phyloP scores from a whole-genome alignment of 495 filamentous ascomycete genomes.

The Margaritispora aquatica region DNA sequence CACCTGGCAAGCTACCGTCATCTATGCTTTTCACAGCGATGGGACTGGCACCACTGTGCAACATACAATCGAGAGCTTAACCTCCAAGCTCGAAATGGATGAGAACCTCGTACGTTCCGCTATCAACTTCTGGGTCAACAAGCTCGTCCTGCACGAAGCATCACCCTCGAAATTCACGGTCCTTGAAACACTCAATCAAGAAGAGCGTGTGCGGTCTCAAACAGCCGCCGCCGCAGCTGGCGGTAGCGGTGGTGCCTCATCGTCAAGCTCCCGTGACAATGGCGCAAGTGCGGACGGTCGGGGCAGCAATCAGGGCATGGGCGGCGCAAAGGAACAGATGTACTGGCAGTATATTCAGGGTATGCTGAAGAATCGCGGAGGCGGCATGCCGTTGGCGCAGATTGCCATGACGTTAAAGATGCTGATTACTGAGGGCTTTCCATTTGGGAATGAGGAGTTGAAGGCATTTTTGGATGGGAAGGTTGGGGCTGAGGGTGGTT shows the following conservation, averaged over 20 bases:
- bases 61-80: slow-evolving; percentile 56
- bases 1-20: slow-evolving; percentile 85
- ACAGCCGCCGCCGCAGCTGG: slow-evolving; percentile 27
- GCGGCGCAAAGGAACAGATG: slow-evolving; percentile 70
- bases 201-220: slow-evolving; percentile 34
- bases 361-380: slow-evolving; percentile 88
- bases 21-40: slow-evolving; percentile 70
- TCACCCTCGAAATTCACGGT: slow-evolving; percentile 51
- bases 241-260: slow-evolving; percentile 32
- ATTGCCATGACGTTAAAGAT: slow-evolving; percentile 94
- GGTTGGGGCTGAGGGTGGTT: slow-evolving; percentile 59
- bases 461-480: slow-evolving; percentile 70
- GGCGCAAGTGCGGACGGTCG: slow-evolving; percentile 42
- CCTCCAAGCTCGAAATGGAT: slow-evolving; percentile 64
- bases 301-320: slow-evolving; percentile 42
- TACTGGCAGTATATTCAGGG: slow-evolving; percentile 89
- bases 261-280: slow-evolving; percentile 28
- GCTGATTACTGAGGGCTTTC: slow-evolving; percentile 78
- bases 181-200: slow-evolving; percentile 53
- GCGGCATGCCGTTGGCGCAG: slow-evolving; percentile 66
- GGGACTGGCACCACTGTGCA: slow-evolving; percentile 21
- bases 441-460: slow-evolving; percentile 68
- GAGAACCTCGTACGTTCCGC: slow-evolving; percentile 67
- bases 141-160: slow-evolving; percentile 63
- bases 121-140: slow-evolving; percentile 78